Evolutionary conservation across 2,329 filamentous ascomycete genomes (phyloP).

Genomic region (Trichophyton benhamiae): DNA sequence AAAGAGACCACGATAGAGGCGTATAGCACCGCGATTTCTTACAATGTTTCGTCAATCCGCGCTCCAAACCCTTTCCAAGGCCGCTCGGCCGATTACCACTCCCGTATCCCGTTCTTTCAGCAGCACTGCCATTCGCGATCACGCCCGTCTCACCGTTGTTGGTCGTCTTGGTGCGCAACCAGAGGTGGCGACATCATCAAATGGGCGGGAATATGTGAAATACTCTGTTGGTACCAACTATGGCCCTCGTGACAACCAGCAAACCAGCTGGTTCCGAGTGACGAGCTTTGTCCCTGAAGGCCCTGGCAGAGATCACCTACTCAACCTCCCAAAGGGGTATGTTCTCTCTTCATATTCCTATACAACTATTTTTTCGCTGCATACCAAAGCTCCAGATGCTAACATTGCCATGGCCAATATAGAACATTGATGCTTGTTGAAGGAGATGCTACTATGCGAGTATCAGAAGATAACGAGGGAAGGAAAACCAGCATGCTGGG

Average conservation of each 20-base stretch:
- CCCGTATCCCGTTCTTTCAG: conserved; percentile 57
- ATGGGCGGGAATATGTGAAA: conserved; percentile 59
- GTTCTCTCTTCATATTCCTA: conserved; percentile 25
- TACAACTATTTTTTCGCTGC: background rate
- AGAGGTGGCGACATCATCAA: conserved; percentile 58
- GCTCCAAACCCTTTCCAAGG: background rate
- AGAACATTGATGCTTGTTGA: conserved; percentile 75
- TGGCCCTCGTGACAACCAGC: conserved; percentile 56
- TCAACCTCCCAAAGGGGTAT: conserved; percentile 67
- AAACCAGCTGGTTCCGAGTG: conserved; percentile 77
- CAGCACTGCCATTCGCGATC: conserved; percentile 47
- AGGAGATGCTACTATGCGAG: conserved; percentile 60
- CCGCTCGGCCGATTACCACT: background rate
- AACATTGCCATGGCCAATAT: background rate
- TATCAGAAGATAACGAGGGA: conserved; percentile 58
- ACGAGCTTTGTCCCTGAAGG: conserved; percentile 57
- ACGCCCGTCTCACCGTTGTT: conserved; percentile 75
- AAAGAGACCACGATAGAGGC: background rate
- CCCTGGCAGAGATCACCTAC: conserved; percentile 57
- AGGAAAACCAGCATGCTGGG: conserved; percentile 50
- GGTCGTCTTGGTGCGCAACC: conserved; percentile 72
- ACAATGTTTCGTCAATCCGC: background rate
- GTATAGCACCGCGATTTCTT: background rate
- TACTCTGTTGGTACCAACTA: conserved; percentile 62
- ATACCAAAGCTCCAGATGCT: background rate